phyloP scores from a whole-genome alignment of 2,329 filamentous ascomycete species.

The Cadophora sp. region DNA sequence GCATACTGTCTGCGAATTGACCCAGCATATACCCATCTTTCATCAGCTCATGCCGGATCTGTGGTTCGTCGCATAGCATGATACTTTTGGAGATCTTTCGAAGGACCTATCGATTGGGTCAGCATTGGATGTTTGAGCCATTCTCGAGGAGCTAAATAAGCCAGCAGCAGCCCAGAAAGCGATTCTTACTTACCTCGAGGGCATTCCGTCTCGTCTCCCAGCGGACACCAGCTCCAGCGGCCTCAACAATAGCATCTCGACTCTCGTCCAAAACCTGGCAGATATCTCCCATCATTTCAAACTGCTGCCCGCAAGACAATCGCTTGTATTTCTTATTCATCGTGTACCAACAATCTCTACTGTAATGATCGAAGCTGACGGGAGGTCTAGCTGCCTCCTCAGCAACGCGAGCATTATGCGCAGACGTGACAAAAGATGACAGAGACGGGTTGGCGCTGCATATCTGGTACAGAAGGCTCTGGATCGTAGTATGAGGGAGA shows the following conservation, averaged over 20 bases:
- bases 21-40: constrained; percentile 29
- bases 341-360: constrained; percentile 24
- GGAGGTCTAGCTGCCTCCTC: constrained; percentile 21
- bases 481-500: constrained; percentile 17
- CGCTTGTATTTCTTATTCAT: constrained; percentile 24
- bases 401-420: constrained; percentile 19
- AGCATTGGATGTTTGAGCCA: not conserved
- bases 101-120: constrained; percentile 11
- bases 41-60: constrained; percentile 31
- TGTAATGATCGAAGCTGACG: constrained; percentile 28
- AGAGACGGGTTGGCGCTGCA: constrained; percentile 20
- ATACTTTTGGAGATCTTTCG: constrained; percentile 28
- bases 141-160: not conserved
- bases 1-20: constrained; percentile 27
- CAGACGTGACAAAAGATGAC: constrained; percentile 9
- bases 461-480: constrained; percentile 22
- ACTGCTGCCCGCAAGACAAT: constrained; percentile 22
- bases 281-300: constrained; percentile 22
- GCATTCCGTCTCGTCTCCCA: constrained; percentile 29
- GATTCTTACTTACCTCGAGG: constrained; percentile 18
- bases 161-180: not conserved
- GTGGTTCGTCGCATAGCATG: constrained; percentile 27
- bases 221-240: constrained; percentile 22
- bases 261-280: constrained; percentile 13
- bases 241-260: constrained; percentile 24